A percentile compares a stretch with the other conserved stretches of the same genome.
These are phyloP conservation scores for Coccinonectria pachysandricola DNA, from an alignment of 2,329 filamentous ascomycete genomes.

Conservation along the genomic window DNA sequence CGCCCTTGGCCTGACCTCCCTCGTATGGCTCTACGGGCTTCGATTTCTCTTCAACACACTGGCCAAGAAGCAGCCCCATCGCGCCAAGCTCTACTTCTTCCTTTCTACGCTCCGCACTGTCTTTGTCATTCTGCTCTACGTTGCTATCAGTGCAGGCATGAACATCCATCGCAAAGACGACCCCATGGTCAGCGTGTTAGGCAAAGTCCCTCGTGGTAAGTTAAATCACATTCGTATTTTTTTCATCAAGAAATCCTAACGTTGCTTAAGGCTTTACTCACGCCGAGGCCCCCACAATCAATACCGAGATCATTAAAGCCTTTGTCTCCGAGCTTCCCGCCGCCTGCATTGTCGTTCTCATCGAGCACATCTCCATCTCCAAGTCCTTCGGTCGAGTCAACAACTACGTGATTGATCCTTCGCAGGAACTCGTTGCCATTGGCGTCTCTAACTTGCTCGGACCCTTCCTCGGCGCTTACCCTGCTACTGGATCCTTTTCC, in stretches of 20 bases:
- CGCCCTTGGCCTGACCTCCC: conserved; percentile 60
- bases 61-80: conserved; percentile 56
- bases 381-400: conserved; percentile 75
- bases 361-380: conserved; percentile 74
- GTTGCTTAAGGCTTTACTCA: conserved; percentile 53
- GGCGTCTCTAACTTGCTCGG: conserved; percentile 65
- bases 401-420: conserved; percentile 72
- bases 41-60: conserved; percentile 51
- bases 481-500: conserved; percentile 82
- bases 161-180: conserved; percentile 50
- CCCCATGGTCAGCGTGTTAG: conserved; percentile 54
- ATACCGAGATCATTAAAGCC: conserved; percentile 46
- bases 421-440: conserved; percentile 69
- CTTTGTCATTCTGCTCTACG: conserved; percentile 74
- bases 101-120: conserved; percentile 65
- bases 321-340: conserved; percentile 60
- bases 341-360: conserved; percentile 66
- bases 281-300: conserved; percentile 55
- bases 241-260: conserved; percentile 1
- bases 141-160: conserved; percentile 61
- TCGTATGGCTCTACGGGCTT: conserved; percentile 58
- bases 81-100: conserved; percentile 67
- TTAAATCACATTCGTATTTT: neutral
- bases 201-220: conserved; percentile 57
- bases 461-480: conserved; percentile 73